Evolutionary conservation across 495 filamentous ascomycete genomes (phyloP).

Genomic region (Penicillium canariense): DNA sequence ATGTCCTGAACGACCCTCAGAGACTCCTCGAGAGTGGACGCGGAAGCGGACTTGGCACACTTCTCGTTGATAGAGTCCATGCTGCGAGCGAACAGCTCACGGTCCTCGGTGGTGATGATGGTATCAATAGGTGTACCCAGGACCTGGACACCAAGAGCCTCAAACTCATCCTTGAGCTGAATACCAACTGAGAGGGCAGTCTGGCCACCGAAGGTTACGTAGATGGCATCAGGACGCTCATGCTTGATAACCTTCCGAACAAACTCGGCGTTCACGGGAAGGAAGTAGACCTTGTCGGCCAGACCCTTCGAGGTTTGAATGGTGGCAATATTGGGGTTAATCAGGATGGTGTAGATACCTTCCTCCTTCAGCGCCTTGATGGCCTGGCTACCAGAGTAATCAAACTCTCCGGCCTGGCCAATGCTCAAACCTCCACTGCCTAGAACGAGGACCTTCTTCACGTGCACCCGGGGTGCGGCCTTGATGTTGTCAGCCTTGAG

Average conservation of each 20-base stretch:
- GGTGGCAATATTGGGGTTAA: conserved; percentile 98
- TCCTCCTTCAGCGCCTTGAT: conserved; percentile 97
- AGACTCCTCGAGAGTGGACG: conserved; percentile 82
- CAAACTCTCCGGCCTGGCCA: conserved; percentile 97
- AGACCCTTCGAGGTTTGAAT: conserved; percentile 96
- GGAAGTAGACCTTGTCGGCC: conserved; percentile 97
- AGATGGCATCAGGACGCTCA: conserved; percentile 94
- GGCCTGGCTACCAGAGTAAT: conserved; percentile 92
- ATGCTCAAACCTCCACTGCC: conserved; percentile 95
- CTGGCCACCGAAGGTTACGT: conserved; percentile 95
- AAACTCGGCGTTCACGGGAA: conserved; percentile 93
- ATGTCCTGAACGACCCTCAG: conserved; percentile 80
- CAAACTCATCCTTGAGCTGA: conserved; percentile 94
- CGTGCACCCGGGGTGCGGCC: conserved; percentile 70
- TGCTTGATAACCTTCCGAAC: conserved; percentile 95
- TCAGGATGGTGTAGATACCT: conserved; percentile 90
- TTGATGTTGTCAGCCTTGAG: conserved; percentile 70
- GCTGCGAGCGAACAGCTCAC: conserved; percentile 92
- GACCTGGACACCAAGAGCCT: conserved; percentile 83
- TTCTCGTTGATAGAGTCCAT: conserved; percentile 99
- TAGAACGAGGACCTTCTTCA: conserved; percentile 97
- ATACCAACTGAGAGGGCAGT: conserved; percentile 94
- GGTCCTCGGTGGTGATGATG: conserved; percentile 97
- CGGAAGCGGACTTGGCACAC: conserved; percentile 94
- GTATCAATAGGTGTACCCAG: conserved; percentile 96